Evolutionary conservation across 176 grass and related monocot genomes (phyloP), one percentile per base, ranked within the genome.

Genomic region (Carex parvula): DNA sequence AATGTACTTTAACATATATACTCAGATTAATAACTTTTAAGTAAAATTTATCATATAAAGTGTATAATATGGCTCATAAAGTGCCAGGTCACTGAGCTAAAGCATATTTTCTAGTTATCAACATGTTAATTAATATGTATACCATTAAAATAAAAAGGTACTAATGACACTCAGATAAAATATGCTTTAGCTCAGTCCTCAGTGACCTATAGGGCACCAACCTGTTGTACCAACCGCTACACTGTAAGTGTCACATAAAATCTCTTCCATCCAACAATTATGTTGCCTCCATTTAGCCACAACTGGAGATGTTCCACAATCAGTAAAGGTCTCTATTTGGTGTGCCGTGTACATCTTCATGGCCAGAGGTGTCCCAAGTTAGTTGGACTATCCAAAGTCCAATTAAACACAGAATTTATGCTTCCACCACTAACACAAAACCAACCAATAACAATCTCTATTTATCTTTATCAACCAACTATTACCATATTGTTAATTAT

Each of bases 281-380:
- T 69, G 3, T 59, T 59, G 4, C 35, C 46, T 76, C 71, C 71
- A 55, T 76, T 76, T 14, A 10, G 1, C 10, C 1, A 3, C 17
- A 54, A 77, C 72, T 76, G 48, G 73, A 44, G 41, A 44, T 13
- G 73, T 76, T 41, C 65, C 32, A 41, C 33, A n/a, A 20, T 70
- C 17, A 6, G 3, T 44, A 44, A 39, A 70, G 5, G 41, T 42
- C 6, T 42, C 67, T 15, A 1, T 50, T 75, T 29, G 44, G 21
- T 77, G 48, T 77, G 50, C 24, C 73, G 73, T 77, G 73, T 56
- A 77, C 73, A 77, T 22, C 22, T 77, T 5, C 73, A 15, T 54
- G 2, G 72, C 48, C 72, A 75, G 2, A 30, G 14, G 50, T 26
- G n/a, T 77, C 13, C 21, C 73, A 56, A 77, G 33, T 77, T 17